These are phyloP conservation scores for Eurotiales sp. DNA, from an alignment of 2,329 filamentous ascomycete genomes.

Conservation along the genomic window DNA sequence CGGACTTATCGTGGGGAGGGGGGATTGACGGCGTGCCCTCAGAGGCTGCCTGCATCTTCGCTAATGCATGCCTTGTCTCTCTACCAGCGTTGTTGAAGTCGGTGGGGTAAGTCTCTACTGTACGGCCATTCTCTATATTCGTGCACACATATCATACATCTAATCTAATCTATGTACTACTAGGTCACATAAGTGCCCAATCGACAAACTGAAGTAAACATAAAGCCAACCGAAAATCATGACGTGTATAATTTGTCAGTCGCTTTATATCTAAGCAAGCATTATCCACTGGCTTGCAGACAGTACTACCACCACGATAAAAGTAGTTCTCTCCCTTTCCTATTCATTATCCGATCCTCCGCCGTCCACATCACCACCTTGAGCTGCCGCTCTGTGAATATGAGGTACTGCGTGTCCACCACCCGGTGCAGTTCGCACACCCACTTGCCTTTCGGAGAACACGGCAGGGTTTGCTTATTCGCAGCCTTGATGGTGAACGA, in stretches of 20 bases:
- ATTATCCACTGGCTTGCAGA: no score
- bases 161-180: no score
- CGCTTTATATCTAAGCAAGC: no score
- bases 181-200: no score
- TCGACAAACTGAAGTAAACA: no score
- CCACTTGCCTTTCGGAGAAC: constrained; percentile 8
- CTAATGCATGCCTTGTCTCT: not conserved
- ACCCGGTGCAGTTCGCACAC: constrained; percentile 12
- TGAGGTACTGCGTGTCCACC: constrained; percentile 2
- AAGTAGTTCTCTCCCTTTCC: constrained; percentile 8
- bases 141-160: no score
- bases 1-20: no score
- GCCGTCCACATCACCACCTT: constrained; percentile 13
- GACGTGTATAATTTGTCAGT: no score
- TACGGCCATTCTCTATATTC: no score
- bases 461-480: not conserved
- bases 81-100: not conserved
- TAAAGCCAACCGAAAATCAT: no score
- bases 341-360: constrained; percentile 7
- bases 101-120: not conserved
- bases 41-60: not conserved
- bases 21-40: no score
- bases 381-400: constrained; percentile 10
- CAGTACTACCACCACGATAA: constrained; percentile 13
- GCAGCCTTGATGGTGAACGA: not conserved